Base-by-base conservation (phyloP, 495 filamentous ascomycete species). In the Penicillium antarcticum region DNA sequence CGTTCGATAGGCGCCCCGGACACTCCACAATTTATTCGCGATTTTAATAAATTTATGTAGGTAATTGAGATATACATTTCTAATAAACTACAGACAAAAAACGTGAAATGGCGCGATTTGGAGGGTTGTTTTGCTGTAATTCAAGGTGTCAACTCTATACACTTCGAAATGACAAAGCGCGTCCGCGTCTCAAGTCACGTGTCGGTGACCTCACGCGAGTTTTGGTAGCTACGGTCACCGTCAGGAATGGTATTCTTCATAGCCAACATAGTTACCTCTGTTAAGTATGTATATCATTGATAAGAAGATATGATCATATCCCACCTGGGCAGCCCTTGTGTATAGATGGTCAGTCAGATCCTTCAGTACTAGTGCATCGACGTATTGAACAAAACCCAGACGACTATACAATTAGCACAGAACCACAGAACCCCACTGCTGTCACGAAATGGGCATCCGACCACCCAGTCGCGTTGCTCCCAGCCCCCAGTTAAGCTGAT, bases 1-100 rank as follows among this genome's bases (percentile, higher is more conserved):
- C 72, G 72, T 75, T 73, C 68, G 63, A 68, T 69, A 73, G 69
- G 65, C 70, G 69, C 69, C 70, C 64, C 60, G 58, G 63, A 70
- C 63, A 55, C 65, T 69, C 67, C 70, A 73, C 69, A 60, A 53
- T 46, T 41, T 36, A 47, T 51, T 64, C 55, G 51, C 58, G 48
- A 33, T 39, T 42, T 17, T 39, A 48, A 55, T 51, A 58, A n/a
- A 18, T 32, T 32, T 41, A 11, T 35, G 2, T 23, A 42, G n/a
- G 36, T 49, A 29, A 34, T 18, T 11, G 19, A 34, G 11, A 33
- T 34, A 12, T 33, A 32, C 1, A 8, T 5, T 14, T 19, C 14
- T 3, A 13, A 18, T 5, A 40, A 33, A 23, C 2, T 13, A 33
- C 29, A 11, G 29, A 18, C 0, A 10, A 43, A 50, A 50, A 55